Conservation (phyloP, 768 basidiomycete species). For the Russula emetica region DNA sequence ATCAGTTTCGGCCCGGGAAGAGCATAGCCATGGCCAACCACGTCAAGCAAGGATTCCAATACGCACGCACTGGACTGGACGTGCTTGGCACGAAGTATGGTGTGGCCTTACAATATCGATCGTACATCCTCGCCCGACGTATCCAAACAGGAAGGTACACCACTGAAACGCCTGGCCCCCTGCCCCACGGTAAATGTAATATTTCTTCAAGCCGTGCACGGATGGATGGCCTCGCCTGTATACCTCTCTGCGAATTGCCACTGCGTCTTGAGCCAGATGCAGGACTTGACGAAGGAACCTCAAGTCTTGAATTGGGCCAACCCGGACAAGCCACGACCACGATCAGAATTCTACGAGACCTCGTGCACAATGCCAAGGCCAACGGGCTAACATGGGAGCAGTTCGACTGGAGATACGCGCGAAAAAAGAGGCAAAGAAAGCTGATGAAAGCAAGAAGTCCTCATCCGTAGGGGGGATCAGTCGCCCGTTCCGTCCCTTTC, state of each 20-base stretch:
- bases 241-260: constrained; percentile 3
- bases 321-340: constrained; percentile 27
- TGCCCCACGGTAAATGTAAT: constrained; percentile 6
- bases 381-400: constrained; percentile 28
- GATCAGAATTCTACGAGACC: constrained; percentile 28
- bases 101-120: constrained; percentile 12
- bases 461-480: constrained; percentile 27
- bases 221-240: constrained; percentile 12
- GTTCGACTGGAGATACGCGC: constrained; percentile 28
- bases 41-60: constrained; percentile 10
- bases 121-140: constrained; percentile 12
- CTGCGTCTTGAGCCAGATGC: constrained; percentile 13
- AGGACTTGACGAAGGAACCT: constrained; percentile 21
- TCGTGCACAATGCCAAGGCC: constrained; percentile 29
- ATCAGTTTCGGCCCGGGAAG: not conserved
- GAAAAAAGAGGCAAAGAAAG: constrained; percentile 26
- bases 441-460: constrained; percentile 29
- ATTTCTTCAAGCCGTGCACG: constrained; percentile 16
- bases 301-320: constrained; percentile 26
- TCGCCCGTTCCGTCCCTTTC: constrained; percentile 27
- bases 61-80: constrained; percentile 4
- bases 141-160: constrained; percentile 16
- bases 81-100: constrained; percentile 1
- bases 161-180: constrained; percentile 5
- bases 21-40: constrained; percentile 14